Base-by-base conservation (phyloP, 2,329 filamentous ascomycete genomes). In the Kalmusia sp. region DNA sequence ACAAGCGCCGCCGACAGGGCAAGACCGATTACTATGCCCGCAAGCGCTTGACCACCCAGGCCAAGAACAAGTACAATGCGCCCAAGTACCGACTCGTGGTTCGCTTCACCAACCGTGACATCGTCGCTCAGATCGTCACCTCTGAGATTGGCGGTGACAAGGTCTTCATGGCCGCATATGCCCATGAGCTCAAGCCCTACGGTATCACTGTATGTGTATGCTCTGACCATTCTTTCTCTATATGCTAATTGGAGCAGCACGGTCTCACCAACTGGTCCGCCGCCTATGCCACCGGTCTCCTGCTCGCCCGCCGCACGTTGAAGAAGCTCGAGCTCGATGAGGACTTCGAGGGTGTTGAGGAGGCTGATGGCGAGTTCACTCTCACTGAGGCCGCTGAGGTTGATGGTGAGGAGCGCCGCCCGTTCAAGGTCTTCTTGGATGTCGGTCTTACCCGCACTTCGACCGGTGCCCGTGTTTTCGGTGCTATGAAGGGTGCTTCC, bases 21-120 rank as follows among this genome's bases (percentile, higher is more conserved):
- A 99, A 99, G 91, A 99, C 95, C 84, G 95, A 99, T 81, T 99
- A 99, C 92, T 98, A 97, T 82, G 95, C 95, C 79, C 93, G 95
- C 81, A 98, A 98, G 91, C 90, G 95, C 77, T 87, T 99, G 81
- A 95, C 98, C 86, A 93, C 92, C 85, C 95, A 99, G 87, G 95
- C 95, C 84, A 99, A 98, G 92, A 99, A 99, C 92, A 99, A 99
- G 90, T 99, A 98, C 90, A 96, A 96, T 84, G 90, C 95, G 64
- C 95, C 95, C 82, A 99, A 99, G 88, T 98, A 99, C 90, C 91
- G 95, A 77, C 90, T 99, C 77, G 95, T 99, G 69, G 92, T 99
- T 79, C 95, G 95, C 80, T 96, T 96, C 90, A 96, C 92, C 86
- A 96, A 98, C 90, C 92, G 92, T 82, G 93, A 99, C 87, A 96